These are phyloP conservation scores for Trametes pubescens DNA, from an alignment of 1,284 basidiomycete species.

Conservation along the genomic window DNA sequence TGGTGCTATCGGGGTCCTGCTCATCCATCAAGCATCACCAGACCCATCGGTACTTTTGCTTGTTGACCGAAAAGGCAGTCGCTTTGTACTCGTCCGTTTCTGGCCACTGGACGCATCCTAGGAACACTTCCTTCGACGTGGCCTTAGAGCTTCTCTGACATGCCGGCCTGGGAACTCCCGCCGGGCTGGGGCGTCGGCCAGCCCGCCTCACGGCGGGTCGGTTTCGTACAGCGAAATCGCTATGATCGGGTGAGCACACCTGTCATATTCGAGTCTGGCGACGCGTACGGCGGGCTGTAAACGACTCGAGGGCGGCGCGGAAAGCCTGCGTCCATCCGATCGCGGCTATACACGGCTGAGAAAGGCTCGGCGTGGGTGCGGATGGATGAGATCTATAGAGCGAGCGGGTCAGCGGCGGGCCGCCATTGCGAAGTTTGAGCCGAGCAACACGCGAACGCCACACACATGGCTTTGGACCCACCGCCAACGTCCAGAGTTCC, in stretches of 20 bases:
- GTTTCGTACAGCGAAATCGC: background rate
- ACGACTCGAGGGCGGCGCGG: background rate
- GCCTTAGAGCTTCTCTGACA: constrained; percentile 24
- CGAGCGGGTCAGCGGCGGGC: background rate
- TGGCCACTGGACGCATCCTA: constrained; percentile 11
- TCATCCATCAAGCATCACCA: constrained; percentile 14
- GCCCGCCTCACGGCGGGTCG: background rate
- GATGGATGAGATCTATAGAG: background rate
- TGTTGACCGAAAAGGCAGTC: constrained; percentile 31
- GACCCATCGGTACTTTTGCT: constrained; percentile 28
- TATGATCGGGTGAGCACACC: background rate
- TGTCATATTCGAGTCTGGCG: background rate
- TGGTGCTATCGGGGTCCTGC: constrained; percentile 28
- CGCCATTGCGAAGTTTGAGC: background rate
- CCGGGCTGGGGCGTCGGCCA: constrained; percentile 3
- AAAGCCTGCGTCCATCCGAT: background rate
- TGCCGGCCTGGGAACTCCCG: constrained; percentile 23
- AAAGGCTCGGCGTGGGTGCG: constrained; percentile 10
- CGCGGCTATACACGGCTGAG: background rate
- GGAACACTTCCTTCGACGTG: constrained; percentile 26
- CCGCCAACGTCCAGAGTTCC: background rate
- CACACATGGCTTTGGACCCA: background rate
- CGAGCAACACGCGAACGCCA: background rate
- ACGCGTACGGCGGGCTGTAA: background rate
- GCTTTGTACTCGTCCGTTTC: constrained; percentile 25